Conservation (phyloP, 2,329 filamentous ascomycete species). For the Lachnellula suecica region DNA sequence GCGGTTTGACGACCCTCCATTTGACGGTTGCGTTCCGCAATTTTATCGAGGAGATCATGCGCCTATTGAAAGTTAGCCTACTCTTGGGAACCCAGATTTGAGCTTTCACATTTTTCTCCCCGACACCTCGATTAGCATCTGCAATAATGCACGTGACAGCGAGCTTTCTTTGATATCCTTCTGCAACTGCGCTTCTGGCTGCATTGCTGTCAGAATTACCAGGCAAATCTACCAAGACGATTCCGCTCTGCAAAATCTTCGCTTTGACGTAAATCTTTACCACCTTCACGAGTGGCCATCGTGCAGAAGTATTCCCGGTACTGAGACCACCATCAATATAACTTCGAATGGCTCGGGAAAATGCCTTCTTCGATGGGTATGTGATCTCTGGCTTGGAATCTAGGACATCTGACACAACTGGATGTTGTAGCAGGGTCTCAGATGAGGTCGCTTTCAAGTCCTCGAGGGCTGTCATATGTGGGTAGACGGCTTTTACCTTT, state of each 20-base stretch:
- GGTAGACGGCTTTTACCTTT: neutral
- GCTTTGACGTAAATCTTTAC: constrained; percentile 45
- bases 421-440: neutral
- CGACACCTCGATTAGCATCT: constrained; percentile 45
- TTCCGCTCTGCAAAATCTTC: constrained; percentile 44
- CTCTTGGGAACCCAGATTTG: neutral
- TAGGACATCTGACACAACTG: constrained; percentile 5
- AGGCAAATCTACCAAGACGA: constrained; percentile 53
- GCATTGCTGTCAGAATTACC: constrained; percentile 51
- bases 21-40: neutral
- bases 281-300: constrained; percentile 38
- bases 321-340: constrained; percentile 17
- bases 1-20: neutral
- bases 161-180: constrained; percentile 45
- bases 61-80: neutral
- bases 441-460: neutral
- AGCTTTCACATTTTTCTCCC: constrained; percentile 42
- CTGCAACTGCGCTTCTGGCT: constrained; percentile 43
- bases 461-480: neutral
- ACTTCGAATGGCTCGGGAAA: constrained; percentile 9
- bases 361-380: neutral
- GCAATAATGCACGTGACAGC: constrained; percentile 46
- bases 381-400: constrained; percentile 3
- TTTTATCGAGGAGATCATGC: neutral
- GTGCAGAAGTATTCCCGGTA: constrained; percentile 31